Evolutionary conservation across 2,329 filamentous ascomycete genomes (phyloP).

Genomic region (Xenoacremonium recifei): DNA sequence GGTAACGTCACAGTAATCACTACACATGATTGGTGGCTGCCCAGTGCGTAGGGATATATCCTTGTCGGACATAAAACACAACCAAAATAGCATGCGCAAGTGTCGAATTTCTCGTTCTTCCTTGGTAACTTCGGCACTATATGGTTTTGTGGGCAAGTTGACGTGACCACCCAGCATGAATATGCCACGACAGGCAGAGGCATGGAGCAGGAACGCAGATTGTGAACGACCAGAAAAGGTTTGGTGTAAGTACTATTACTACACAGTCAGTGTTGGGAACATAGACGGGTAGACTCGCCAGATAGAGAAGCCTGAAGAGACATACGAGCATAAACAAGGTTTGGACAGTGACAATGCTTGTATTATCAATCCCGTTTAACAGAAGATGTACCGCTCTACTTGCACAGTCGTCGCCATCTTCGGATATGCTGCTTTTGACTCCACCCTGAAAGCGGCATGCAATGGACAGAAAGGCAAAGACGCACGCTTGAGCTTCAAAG

Average conservation of each 20-base stretch:
- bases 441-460: conserved; percentile 20
- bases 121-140: conserved; percentile 10
- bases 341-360: conserved; percentile 43
- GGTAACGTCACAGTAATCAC: conserved; percentile 31
- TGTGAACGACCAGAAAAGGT: conserved; percentile 45
- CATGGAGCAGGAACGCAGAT: conserved; percentile 41
- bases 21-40: conserved; percentile 50
- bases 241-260: conserved; percentile 39
- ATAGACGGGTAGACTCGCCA: no score
- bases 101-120: conserved; percentile 31
- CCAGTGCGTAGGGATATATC: conserved; percentile 52
- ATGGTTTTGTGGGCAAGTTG: conserved; percentile 10
- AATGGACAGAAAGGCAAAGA: conserved; percentile 48
- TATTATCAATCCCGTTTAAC: conserved; percentile 39
- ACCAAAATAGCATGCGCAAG: conserved; percentile 49
- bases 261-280: no score
- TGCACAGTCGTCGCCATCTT: conserved; percentile 38
- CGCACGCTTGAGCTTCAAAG: conserved; percentile 41
- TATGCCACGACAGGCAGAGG: conserved; percentile 45
- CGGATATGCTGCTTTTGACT: conserved; percentile 3
- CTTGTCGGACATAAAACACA: conserved; percentile 54
- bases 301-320: no score
- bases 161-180: conserved; percentile 49
- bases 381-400: conserved; percentile 41
- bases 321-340: conserved; percentile 48